These are phyloP conservation scores for Tuber brumale DNA, from an alignment of 495 filamentous ascomycete species.

Conservation along the genomic window DNA sequence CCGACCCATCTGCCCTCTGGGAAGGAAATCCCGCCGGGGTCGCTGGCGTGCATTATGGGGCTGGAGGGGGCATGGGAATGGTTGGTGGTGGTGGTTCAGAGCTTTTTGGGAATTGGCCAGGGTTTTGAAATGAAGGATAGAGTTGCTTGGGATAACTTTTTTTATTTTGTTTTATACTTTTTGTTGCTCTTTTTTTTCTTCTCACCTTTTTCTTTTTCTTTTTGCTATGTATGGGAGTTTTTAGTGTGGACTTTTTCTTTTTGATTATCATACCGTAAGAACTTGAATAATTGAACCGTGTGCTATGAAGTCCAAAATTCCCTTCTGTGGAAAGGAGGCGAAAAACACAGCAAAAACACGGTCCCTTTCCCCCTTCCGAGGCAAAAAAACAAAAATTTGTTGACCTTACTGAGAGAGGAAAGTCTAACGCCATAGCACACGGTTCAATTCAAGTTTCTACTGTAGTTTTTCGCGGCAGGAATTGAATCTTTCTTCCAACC, in stretches of 20 bases:
- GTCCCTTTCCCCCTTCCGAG: no score
- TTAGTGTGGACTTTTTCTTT: slow-evolving; percentile 9
- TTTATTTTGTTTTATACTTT: neutral
- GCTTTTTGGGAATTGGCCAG: slow-evolving; percentile 23
- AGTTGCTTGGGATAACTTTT: neutral
- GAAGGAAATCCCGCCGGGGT: slow-evolving; percentile 8
- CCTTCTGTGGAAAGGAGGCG: no score
- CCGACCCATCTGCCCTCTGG: slow-evolving; percentile 14
- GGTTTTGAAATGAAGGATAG: slow-evolving; percentile 11
- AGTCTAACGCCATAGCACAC: no score
- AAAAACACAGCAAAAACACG: no score
- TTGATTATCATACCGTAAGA: no score
- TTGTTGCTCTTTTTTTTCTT: neutral
- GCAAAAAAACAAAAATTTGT: no score
- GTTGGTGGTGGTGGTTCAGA: slow-evolving; percentile 7
- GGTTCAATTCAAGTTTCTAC: no score
- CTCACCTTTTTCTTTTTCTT: no score
- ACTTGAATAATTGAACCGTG: no score
- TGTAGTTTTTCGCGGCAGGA: neutral
- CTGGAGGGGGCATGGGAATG: slow-evolving; percentile 24
- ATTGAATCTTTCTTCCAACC: neutral
- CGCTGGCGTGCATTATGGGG: slow-evolving; percentile 12
- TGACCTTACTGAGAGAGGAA: no score
- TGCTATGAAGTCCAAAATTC: no score
- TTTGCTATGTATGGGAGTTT: slow-evolving; percentile 6